Base-by-base conservation (phyloP, 2,329 filamentous ascomycete genomes). In the Chaetoscypha palmicola region DNA sequence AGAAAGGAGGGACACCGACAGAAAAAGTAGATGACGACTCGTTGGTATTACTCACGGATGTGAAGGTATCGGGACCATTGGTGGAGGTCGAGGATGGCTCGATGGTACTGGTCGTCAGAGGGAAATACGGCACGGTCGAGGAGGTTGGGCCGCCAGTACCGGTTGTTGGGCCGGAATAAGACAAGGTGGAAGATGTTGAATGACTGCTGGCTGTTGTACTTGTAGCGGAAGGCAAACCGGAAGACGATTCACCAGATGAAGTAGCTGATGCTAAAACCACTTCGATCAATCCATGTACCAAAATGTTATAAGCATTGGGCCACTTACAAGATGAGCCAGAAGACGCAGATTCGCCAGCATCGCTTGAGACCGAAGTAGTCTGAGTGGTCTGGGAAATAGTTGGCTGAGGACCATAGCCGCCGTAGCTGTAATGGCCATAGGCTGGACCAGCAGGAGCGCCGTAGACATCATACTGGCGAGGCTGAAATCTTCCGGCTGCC, bases 341-440 rank as follows among this genome's bases (percentile, higher is more conserved):
- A 11, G 38, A 41, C 10, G 38, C 34, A 19, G 38, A 19, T 24
- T 34, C 30, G 5, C 38, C 30, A 11, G 30, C 17, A 20, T 20
- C 22, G 21, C 40, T 43, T 11, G 32, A 43, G 31, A 34, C 12
- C 12, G 40, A 9, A 23, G 40, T 26, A 17, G 32, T 36, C 5
- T 19, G 12, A 8, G 31, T 43, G n/a, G n/a, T n/a, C 17, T 38
- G 45, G 12, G 44, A 31, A 21, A 53, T 30, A 16, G 56, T 60
- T 21, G 58, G 57, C 23, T 47, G 46, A 38, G 58, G 58, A 19
- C 58, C 58, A 45, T 54, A 51, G 10, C 52, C 54, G 26, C 44
- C 47, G 38, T 54, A 56, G 7, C 48, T 52, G 43, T 61, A 61
- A n/a, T 43, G 46, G 8, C 50, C 55, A 39, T 52, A 49, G 9